Percentiles rank a stretch among this genome's conserved stretches.
Evolutionary conservation across 768 basidiomycete species (phyloP).

Genomic region (Leccinellum rugosiceps): DNA sequence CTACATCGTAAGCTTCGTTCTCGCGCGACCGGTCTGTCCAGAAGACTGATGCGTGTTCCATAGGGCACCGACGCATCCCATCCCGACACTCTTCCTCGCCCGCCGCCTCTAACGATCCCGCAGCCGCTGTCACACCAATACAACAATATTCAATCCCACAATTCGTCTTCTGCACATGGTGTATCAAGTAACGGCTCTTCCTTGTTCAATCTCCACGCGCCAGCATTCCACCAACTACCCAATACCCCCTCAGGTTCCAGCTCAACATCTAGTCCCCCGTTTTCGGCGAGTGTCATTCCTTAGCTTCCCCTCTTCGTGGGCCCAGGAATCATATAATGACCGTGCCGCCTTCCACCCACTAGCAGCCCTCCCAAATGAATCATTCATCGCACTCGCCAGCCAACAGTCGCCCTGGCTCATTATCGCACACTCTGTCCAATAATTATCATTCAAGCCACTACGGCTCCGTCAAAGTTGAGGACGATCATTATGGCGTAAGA

Average conservation of each 20-base stretch:
- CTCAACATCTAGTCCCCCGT: slow-evolving; percentile 73
- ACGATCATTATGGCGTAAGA: slow-evolving; percentile 56
- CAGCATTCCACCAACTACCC: slow-evolving; percentile 59
- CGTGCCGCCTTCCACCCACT: slow-evolving; percentile 36
- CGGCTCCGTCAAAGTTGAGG: slow-evolving; percentile 62
- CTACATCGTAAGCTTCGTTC: slow-evolving; percentile 43
- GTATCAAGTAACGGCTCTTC: slow-evolving; percentile 38
- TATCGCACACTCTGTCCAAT: slow-evolving; percentile 37
- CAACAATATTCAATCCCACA: slow-evolving; percentile 37
- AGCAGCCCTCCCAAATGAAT: slow-evolving; percentile 70
- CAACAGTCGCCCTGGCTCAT: slow-evolving; percentile 43
- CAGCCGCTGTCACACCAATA: slow-evolving; percentile 51
- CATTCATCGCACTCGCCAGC: slow-evolving; percentile 48
- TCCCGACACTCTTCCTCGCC: slow-evolving; percentile 32
- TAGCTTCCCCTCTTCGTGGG: slow-evolving; percentile 28
- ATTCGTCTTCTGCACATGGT: slow-evolving; percentile 39
- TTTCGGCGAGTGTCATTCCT: slow-evolving; percentile 77
- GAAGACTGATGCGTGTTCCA: neutral
- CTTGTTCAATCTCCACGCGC: slow-evolving; percentile 51
- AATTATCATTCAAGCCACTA: slow-evolving; percentile 49
- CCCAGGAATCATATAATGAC: slow-evolving; percentile 55
- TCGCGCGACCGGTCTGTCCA: neutral
- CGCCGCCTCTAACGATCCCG: slow-evolving; percentile 63
- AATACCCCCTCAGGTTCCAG: slow-evolving; percentile 72
- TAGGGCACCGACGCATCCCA: slow-evolving; percentile 50